Conservation (phyloP, 2,329 filamentous ascomycete genomes). For the Fusarium poae region DNA sequence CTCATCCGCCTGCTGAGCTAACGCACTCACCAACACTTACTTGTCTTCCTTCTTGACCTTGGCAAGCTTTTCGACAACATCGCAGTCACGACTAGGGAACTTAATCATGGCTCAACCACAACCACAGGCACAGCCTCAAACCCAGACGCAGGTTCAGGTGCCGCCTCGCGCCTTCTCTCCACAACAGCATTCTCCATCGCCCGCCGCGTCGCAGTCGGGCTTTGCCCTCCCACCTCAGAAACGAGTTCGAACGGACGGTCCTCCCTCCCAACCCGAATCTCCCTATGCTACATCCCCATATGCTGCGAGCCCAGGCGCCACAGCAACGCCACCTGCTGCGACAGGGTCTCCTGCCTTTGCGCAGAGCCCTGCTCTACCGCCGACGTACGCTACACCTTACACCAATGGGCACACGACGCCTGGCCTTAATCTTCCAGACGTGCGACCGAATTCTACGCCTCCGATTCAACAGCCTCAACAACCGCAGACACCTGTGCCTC, state of each 20-base stretch:
- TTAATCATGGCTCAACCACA: constrained; percentile 71
- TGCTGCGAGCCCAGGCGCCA: constrained; percentile 60
- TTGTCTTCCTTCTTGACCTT: constrained; percentile 16
- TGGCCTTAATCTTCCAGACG: constrained; percentile 54
- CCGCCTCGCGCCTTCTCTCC: constrained; percentile 72
- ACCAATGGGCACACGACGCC: constrained; percentile 56
- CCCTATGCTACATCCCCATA: constrained; percentile 69
- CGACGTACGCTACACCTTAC: constrained; percentile 55
- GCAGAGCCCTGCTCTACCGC: constrained; percentile 51
- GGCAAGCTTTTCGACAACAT: constrained; percentile 20
- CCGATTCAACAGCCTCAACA: constrained; percentile 52
- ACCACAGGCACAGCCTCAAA: constrained; percentile 69
- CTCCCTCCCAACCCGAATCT: constrained; percentile 75
- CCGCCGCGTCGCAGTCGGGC: constrained; percentile 66
- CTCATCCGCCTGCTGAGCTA: constrained; percentile 63
- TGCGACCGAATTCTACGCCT: constrained; percentile 52
- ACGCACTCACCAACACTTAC: constrained; percentile 30
- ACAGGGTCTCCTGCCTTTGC: constrained; percentile 55
- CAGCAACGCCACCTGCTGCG: constrained; percentile 57
- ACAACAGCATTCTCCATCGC: constrained; percentile 72
- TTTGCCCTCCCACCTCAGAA: constrained; percentile 77
- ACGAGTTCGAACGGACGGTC: constrained; percentile 70
- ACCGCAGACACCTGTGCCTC: constrained; percentile 39
- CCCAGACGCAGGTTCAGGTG: constrained; percentile 57
- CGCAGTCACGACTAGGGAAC: constrained; percentile 7